A percentile compares a stretch with the other conserved stretches of the same genome.
Evolutionary conservation across 106 monocot genomes (phyloP).

Genomic region (Dendrobium catenatum): DNA sequence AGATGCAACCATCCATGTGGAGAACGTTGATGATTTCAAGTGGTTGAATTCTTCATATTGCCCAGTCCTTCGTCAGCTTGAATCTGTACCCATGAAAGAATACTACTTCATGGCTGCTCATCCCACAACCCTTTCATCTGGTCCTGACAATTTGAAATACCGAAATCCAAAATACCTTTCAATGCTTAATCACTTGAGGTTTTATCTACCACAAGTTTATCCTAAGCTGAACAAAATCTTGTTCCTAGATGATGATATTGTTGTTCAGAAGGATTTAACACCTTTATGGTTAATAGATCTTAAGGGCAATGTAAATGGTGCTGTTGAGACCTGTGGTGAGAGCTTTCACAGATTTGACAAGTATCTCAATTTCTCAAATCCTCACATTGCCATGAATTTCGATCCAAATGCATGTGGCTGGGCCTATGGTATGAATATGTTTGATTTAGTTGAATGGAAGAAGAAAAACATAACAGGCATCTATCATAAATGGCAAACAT

Average conservation of each 20-base stretch:
- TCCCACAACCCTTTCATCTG: slow-evolving; percentile 59
- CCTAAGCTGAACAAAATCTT: slow-evolving; percentile 66
- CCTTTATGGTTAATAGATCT: slow-evolving; percentile 53
- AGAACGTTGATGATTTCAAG: slow-evolving; percentile 74
- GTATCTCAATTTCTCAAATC: slow-evolving; percentile 69
- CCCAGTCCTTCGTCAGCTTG: slow-evolving; percentile 64
- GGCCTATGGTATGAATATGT: slow-evolving; percentile 74
- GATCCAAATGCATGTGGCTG: slow-evolving; percentile 66
- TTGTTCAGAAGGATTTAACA: slow-evolving; percentile 62
- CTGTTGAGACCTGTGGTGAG: slow-evolving; percentile 70
- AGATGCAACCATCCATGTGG: slow-evolving; percentile 67
- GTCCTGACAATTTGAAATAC: slow-evolving; percentile 60
- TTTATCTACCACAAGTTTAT: slow-evolving; percentile 67
- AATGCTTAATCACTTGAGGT: slow-evolving; percentile 70
- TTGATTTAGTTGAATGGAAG: slow-evolving; percentile 62
- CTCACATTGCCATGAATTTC: slow-evolving; percentile 48
- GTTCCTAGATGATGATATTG: slow-evolving; percentile 75
- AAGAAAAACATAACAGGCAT: slow-evolving; percentile 67
- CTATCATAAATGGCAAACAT: slow-evolving; percentile 62
- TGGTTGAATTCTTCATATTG: slow-evolving; percentile 82
- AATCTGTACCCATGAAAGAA: slow-evolving; percentile 77
- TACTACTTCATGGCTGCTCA: slow-evolving; percentile 68
- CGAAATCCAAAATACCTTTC: slow-evolving; percentile 70
- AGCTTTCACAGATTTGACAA: slow-evolving; percentile 66
- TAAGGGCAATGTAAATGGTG: slow-evolving; percentile 64